Conservation (phyloP, 2,329 filamentous ascomycete genomes). For the Pseudopyricularia javanii region DNA sequence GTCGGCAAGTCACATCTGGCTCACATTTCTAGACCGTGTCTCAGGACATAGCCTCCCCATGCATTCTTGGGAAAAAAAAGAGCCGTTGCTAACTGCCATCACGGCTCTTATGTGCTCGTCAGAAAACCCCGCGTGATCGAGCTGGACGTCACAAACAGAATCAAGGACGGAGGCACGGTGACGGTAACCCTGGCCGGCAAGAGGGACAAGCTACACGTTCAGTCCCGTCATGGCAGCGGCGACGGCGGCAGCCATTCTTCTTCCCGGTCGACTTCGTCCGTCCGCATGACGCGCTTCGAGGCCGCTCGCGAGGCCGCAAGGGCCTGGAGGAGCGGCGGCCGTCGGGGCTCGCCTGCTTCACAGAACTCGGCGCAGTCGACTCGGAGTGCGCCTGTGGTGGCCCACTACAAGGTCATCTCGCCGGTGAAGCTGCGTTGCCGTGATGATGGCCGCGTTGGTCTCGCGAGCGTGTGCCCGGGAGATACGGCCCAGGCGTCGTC, state of each 20-base stretch:
- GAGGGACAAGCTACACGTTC: not conserved
- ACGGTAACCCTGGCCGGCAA: not conserved
- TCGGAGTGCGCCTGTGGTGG: not conserved
- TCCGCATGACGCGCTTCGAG: slow-evolving; percentile 1
- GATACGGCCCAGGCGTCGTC: not conserved
- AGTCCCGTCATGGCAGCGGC: not conserved
- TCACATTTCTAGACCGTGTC: not conserved
- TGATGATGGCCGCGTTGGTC: not conserved
- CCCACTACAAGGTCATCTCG: not conserved
- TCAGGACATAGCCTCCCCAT: too few species aligned
- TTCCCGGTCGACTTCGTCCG: not conserved
- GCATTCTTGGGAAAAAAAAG: too few species aligned
- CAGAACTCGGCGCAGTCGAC: not conserved
- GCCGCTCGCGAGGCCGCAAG: not conserved
- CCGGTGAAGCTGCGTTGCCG: not conserved
- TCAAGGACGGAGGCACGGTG: not conserved
- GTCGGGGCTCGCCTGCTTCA: not conserved
- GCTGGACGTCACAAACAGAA: not conserved
- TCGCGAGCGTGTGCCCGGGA: not conserved
- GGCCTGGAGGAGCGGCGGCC: not conserved
- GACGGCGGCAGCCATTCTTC: not conserved
- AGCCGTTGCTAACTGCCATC: not conserved
- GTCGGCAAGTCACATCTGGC: not conserved
- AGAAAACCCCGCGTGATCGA: not conserved
- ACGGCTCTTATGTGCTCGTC: too few species aligned